Evolutionary conservation across 768 basidiomycete species (phyloP).

Genomic region (Cantharellus anzutake): DNA sequence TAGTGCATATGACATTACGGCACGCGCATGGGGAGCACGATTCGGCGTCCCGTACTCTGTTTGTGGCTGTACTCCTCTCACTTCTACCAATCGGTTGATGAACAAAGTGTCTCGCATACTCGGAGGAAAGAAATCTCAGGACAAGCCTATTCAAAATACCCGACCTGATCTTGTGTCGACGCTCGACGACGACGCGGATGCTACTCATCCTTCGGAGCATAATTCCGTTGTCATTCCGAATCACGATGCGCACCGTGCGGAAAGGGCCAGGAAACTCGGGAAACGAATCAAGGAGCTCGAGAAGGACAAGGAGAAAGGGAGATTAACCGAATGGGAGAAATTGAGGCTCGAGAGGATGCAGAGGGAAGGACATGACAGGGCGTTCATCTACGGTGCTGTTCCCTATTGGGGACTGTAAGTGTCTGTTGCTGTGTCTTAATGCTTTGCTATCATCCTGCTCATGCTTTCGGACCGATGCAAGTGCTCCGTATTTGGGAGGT

Average conservation of each 20-base stretch:
- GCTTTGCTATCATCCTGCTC: background rate
- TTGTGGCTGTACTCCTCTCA: slow-evolving; percentile 35
- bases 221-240: slow-evolving; percentile 6
- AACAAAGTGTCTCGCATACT: too few species aligned
- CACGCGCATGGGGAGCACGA: slow-evolving; percentile 31
- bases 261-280: slow-evolving; percentile 1
- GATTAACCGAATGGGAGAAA: slow-evolving; percentile 6
- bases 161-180: slow-evolving; percentile 10
- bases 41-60: slow-evolving; percentile 35
- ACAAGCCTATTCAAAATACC: slow-evolving; percentile 7
- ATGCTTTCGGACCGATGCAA: background rate
- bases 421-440: background rate
- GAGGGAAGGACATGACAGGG: background rate
- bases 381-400: background rate
- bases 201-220: slow-evolving; percentile 10
- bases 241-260: background rate
- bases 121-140: background rate
- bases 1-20: slow-evolving; percentile 31
- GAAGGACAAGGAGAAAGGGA: slow-evolving; percentile 3
- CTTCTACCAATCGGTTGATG: background rate
- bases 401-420: slow-evolving; percentile 3
- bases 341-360: slow-evolving; percentile 1
- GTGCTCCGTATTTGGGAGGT: background rate
- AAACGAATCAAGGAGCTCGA: slow-evolving; percentile 3
- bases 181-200: slow-evolving; percentile 7